These are phyloP conservation scores for Starmerella floricola DNA, from an alignment of 805 yeast species.

Conservation along the genomic window DNA sequence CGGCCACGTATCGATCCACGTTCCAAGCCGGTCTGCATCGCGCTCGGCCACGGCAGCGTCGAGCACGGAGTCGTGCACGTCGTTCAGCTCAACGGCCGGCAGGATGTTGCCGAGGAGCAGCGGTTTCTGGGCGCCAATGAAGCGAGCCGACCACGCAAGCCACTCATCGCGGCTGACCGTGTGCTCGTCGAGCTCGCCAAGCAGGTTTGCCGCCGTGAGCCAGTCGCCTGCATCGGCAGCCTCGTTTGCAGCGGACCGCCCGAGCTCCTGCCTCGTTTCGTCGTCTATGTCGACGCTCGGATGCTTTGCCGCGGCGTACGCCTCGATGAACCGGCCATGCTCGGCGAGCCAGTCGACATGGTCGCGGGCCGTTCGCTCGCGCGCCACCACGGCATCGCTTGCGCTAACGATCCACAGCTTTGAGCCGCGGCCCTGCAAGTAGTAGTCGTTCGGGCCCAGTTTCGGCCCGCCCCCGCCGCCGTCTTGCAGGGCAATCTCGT, in stretches of 20 bases:
- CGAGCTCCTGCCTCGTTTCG: conserved; percentile 30
- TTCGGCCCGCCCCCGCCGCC: conserved; percentile 35
- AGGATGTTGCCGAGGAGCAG: conserved; percentile 39
- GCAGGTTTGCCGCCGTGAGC: conserved; percentile 6
- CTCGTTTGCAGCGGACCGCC: conserved; percentile 40
- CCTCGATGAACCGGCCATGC: conserved; percentile 44
- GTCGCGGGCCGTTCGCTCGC: conserved; percentile 58
- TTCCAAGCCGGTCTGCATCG: conserved; percentile 32
- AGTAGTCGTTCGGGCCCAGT: conserved; percentile 68
- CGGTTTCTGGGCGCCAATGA: conserved; percentile 38
- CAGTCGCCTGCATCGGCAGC: conserved; percentile 13
- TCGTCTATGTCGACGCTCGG: not conserved
- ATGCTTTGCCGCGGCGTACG: conserved; percentile 36
- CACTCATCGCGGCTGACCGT: conserved; percentile 35
- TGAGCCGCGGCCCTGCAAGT: conserved; percentile 2
- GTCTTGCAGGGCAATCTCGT: conserved; percentile 54
- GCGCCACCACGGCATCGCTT: conserved; percentile 65
- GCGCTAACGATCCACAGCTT: conserved; percentile 66
- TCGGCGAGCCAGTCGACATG: conserved; percentile 61
- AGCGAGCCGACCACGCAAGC: conserved; percentile 50
- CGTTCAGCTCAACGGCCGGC: conserved; percentile 35
- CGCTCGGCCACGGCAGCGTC: conserved; percentile 33
- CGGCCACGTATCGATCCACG: conserved; percentile 47
- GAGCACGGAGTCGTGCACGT: conserved; percentile 38
- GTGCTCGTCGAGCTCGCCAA: conserved; percentile 1